Conservation (phyloP, 257 asterid species). For the Cordia subcordata region DNA sequence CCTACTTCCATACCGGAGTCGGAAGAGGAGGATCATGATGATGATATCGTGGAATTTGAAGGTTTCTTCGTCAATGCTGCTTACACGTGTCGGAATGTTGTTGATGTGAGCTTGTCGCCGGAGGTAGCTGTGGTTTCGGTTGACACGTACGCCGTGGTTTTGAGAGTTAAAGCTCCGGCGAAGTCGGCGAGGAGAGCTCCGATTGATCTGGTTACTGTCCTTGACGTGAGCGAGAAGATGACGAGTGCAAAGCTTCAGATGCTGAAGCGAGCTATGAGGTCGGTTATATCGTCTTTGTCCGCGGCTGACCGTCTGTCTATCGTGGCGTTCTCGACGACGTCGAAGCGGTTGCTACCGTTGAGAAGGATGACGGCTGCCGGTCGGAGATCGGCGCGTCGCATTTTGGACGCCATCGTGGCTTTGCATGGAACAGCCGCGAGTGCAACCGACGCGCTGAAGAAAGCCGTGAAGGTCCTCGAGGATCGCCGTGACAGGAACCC, state of each 20-base stretch:
- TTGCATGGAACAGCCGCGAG: conserved; percentile 56
- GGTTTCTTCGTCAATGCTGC: conserved; percentile 41
- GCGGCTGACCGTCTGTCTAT: conserved; percentile 82
- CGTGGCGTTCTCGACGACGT: conserved; percentile 81
- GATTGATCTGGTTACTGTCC: conserved; percentile 73
- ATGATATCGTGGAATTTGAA: conserved; percentile 40
- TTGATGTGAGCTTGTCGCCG: conserved; percentile 51
- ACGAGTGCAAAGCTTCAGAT: conserved; percentile 53
- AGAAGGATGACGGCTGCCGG: conserved; percentile 78
- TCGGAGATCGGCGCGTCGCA: conserved; percentile 72
- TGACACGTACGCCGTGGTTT: conserved; percentile 63
- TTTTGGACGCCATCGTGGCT: conserved; percentile 63
- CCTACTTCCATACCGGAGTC: conserved; percentile 78
- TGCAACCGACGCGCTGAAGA: conserved; percentile 69
- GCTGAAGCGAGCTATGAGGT: conserved; percentile 63
- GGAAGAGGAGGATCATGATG: conserved; percentile 54
- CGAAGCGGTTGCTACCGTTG: conserved; percentile 78
- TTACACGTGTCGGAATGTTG: conserved; percentile 12
- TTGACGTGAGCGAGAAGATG: conserved; percentile 62
- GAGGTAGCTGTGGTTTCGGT: conserved; percentile 73
- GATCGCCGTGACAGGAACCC: conserved; percentile 88
- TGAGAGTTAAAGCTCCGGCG: conserved; percentile 67
- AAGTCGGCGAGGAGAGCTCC: conserved; percentile 48
- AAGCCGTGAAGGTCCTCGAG: conserved; percentile 88
- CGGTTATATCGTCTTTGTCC: conserved; percentile 68